Percentiles rank a stretch among this genome's conserved stretches.
Conservation (phyloP, 2,329 filamentous ascomycete genomes). For the Zymoseptoria crescenta region DNA sequence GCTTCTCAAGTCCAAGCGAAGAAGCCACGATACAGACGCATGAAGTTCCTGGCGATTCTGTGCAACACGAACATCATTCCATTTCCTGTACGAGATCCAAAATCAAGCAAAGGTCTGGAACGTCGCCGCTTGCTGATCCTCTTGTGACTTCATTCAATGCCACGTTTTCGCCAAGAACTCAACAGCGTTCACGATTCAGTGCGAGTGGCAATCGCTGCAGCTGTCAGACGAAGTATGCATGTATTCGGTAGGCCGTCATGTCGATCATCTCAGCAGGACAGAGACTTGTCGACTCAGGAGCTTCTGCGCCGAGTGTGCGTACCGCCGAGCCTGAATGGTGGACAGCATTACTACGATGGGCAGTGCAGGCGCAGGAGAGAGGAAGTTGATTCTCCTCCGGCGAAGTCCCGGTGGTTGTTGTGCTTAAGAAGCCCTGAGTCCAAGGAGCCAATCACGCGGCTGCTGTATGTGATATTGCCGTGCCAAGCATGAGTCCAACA, state of each 20-base stretch:
- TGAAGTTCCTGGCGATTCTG: background rate
- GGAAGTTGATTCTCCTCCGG: background rate
- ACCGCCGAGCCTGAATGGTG: background rate
- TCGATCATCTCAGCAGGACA: background rate
- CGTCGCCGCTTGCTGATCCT: background rate
- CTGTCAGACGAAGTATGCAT: background rate
- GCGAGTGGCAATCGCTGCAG: background rate
- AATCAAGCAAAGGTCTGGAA: background rate
- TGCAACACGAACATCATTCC: background rate
- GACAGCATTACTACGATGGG: background rate
- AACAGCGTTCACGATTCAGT: background rate
- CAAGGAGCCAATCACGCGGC: too few species aligned
- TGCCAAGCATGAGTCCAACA: background rate
- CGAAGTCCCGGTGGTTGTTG: background rate
- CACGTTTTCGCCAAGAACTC: background rate
- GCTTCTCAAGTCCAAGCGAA: background rate
- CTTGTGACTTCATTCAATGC: background rate
- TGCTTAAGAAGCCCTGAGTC: background rate
- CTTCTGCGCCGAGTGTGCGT: background rate
- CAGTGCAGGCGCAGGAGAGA: background rate
- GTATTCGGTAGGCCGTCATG: background rate
- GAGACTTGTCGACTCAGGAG: background rate
- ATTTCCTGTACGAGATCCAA: background rate
- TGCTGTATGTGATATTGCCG: background rate
- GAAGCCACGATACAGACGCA: background rate